These are phyloP conservation scores for Colletotrichum salicis DNA, from an alignment of 2,329 filamentous ascomycete genomes.

Conservation along the genomic window DNA sequence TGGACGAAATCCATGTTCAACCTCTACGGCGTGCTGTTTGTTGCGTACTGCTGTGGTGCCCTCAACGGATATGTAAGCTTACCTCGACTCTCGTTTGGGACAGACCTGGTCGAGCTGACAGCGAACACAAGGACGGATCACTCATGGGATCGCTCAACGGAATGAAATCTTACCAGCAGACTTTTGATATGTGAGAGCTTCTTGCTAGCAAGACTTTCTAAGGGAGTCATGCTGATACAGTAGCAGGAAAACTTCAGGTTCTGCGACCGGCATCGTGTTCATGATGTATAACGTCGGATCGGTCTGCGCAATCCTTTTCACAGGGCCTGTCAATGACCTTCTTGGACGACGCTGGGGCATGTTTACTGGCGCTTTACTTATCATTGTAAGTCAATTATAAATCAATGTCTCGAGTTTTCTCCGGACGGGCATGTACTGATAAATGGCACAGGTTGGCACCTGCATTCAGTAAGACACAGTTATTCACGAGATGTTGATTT, in stretches of 20 bases:
- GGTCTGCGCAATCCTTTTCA: constrained; percentile 46
- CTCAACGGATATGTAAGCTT: constrained; percentile 31
- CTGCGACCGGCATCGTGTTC: constrained; percentile 45
- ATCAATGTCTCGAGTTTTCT: accelerated
- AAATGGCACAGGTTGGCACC: neutral
- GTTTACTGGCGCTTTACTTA: constrained; percentile 51
- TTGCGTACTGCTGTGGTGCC: constrained; percentile 35
- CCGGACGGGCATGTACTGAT: neutral
- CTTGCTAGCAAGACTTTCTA: neutral
- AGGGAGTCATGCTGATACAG: neutral
- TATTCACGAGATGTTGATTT: accelerated
- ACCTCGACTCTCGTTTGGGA: neutral
- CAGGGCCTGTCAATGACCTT: constrained; percentile 50
- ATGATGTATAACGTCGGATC: constrained; percentile 59
- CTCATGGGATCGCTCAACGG: constrained; percentile 42
- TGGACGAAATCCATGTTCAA: constrained; percentile 37
- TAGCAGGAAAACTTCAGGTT: constrained; percentile 35
- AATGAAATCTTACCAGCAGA: constrained; percentile 40
- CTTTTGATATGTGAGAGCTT: constrained; percentile 17
- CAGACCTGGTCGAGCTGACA: neutral
- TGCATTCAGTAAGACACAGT: constrained; percentile 2
- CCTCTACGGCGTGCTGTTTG: constrained; percentile 35
- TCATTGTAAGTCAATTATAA: constrained; percentile 47
- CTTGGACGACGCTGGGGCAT: constrained; percentile 55
- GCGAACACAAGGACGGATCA: constrained; percentile 32